These are phyloP conservation scores for Scedosporium minutisporum DNA, from an alignment of 2,329 filamentous ascomycete genomes.

Conservation along the genomic window DNA sequence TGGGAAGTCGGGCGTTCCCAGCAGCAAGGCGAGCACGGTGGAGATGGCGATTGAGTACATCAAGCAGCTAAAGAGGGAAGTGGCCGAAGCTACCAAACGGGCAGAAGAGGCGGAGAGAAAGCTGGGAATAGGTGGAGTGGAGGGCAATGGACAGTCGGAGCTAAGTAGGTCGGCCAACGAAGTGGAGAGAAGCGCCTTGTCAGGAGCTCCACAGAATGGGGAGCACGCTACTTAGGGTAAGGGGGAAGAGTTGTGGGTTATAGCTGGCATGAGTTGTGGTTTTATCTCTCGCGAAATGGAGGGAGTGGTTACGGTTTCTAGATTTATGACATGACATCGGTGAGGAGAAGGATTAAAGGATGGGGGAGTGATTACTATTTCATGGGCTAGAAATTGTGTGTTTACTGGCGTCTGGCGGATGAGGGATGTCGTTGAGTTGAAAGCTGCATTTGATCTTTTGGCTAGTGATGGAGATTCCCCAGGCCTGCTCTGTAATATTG, in stretches of 20 bases:
- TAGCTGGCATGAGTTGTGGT: too few relatives aligned
- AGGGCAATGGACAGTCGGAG: not conserved
- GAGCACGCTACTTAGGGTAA: too few relatives aligned
- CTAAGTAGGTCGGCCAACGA: too few relatives aligned
- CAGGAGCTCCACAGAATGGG: too few relatives aligned
- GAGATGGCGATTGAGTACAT: slow-evolving; percentile 96
- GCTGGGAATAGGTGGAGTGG: slow-evolving; percentile 21
- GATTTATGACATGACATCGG: too few relatives aligned
- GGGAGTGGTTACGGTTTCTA: too few relatives aligned
- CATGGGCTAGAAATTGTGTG: not conserved
- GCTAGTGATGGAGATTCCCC: not conserved
- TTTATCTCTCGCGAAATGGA: too few relatives aligned
- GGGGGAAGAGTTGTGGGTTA: too few relatives aligned
- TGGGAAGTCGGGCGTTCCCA: slow-evolving; percentile 45
- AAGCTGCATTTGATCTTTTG: not conserved
- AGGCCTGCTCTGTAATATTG: not conserved
- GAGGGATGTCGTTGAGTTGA: not conserved
- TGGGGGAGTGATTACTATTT: not conserved
- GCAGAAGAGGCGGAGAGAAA: slow-evolving; percentile 58
- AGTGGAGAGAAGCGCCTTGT: too few relatives aligned
- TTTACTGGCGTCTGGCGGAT: not conserved
- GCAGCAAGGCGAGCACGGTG: slow-evolving; percentile 95
- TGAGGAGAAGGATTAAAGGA: not conserved
- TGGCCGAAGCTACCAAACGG: slow-evolving; percentile 53
- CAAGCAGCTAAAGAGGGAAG: slow-evolving; percentile 67